Evolutionary conservation across 257 asterid species (phyloP), one percentile per base, ranked within the genome.

Genomic region (Fraxinus quadrangulata): DNA sequence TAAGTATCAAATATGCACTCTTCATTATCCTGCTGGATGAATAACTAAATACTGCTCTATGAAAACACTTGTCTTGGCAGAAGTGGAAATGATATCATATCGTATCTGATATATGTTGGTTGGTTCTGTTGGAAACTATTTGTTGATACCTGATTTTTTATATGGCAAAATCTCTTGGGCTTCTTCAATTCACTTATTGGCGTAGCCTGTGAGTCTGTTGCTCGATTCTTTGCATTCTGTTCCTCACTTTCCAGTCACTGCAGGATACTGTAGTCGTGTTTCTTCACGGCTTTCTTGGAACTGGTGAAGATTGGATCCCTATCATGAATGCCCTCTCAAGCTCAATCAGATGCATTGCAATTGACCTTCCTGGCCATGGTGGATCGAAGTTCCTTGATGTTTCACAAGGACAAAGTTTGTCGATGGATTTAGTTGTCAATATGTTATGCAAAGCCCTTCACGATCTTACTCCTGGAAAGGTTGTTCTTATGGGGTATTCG

Each of bases 291-390:
- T 95, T 93, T 85, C 96, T 95, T 10, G 99, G 99, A 85, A 85
- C 85, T 21, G 83, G 93, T 17, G 83, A 47, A 80, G 99, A 95
- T 82, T 95, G 97, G 97, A 63, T 87, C 34, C 97, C 99, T 1
- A 78, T 89, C 67, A 95, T 93, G 99, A 93, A 93, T 84, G 86
- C 96, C 49, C 40, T 93, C 40, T 93, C 99, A 37, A 78, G 88
- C 83, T 90, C 94, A 71, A 81, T 85, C 17, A 83, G 94, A 85
- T 93, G 97, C 84, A 81, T 95, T 76, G 96, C 99, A 36, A 73
- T 95, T 40, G 98, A 95, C 78, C 97, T 95, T 85, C 99, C 99
- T 19, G 99, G 98, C 34, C 99, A 95, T 45, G 98, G 99, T 3
- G 87, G 86, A 87, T 87, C 97, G 19, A 88, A 81, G 78, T 59